phyloP scores from a whole-genome alignment of 257 asterid species.

The Asclepias syriaca region DNA sequence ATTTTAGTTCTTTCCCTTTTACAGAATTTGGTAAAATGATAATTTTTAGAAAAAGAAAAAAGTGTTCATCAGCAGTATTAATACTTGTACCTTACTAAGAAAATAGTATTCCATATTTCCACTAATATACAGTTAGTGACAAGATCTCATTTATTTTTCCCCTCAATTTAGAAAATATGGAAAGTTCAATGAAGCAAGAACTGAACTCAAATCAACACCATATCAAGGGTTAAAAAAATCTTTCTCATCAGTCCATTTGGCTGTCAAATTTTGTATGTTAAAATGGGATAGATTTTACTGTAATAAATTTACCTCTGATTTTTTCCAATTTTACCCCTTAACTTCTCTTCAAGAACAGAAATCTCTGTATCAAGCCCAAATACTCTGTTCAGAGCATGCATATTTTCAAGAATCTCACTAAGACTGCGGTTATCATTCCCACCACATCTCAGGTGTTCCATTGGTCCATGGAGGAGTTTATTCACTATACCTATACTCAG shows the following conservation, averaged over 20 bases:
- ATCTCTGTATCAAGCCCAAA: slow-evolving; percentile 63
- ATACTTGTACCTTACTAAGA: too few species aligned
- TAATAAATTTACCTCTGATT: slow-evolving; percentile 35
- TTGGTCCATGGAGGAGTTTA: slow-evolving; percentile 84
- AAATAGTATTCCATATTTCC: neutral
- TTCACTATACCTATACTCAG: slow-evolving; percentile 69
- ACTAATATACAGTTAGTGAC: neutral
- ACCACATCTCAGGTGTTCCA: slow-evolving; percentile 80
- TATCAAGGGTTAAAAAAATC: neutral
- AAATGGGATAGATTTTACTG: neutral
- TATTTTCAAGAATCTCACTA: slow-evolving; percentile 58
- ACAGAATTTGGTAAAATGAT: neutral
- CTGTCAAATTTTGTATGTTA: neutral
- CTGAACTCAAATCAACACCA: neutral
- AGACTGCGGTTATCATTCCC: slow-evolving; percentile 46
- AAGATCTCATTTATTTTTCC: neutral
- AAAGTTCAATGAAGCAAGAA: neutral
- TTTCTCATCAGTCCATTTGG: neutral
- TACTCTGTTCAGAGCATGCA: slow-evolving; percentile 78
- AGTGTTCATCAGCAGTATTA: too few species aligned
- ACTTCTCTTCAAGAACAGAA: slow-evolving; percentile 64
- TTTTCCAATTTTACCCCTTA: slow-evolving; percentile 56
- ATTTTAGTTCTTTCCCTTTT: neutral
- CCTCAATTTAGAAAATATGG: neutral
- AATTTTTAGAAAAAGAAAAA: too few species aligned